Base-by-base conservation (phyloP, 2,329 filamentous ascomycete genomes). In the Botryotinia calthae region DNA sequence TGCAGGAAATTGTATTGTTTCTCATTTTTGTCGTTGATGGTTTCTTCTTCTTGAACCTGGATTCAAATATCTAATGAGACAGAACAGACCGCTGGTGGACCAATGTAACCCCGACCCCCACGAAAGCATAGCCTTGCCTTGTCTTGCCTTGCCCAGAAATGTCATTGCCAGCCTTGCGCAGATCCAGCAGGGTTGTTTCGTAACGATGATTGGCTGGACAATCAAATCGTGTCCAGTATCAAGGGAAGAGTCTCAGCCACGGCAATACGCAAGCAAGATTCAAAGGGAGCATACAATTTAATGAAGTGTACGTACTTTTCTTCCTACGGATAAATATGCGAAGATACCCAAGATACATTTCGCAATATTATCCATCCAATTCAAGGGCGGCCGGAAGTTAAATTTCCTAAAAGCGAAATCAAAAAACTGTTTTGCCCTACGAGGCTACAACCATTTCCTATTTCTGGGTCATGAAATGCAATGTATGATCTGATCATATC, bases 401-500 rank as follows among this genome's bases (percentile, higher is more conserved):
- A 28, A 54, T 4, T 18, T 28, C 1, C n/a, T 1, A 10, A 18
- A 37, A 51, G 14, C 12, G n/a, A n/a, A n/a, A n/a, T 48, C 48
- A 28, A 28, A 54, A 64, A 28, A 2, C 44, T 4, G 9, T 34
- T 37, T 54, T 10, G n/a, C 28, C 20, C 16, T 28, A 37, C 54
- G 16, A 66, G 70, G 70, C 70, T 72, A 37, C 62, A 40, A 18
- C 44, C 22, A 51, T 42, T 48, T 31, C 25, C 28, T 12, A 20
- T 20, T 9, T 14, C 20, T 37, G 40, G 61, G 42, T 56, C 61
- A 68, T 61, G 54, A 34, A 46, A 51, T 51, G 44, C 65, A 51
- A 69, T 78, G 76, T 75, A 74, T 75, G 70, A 74, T 72, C 70
- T 74, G 72, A 73, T 74, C 76, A 62, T 72, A 71, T 44, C 64